Conservation (phyloP, 257 asterid species). For the Lycium ferocissimum region DNA sequence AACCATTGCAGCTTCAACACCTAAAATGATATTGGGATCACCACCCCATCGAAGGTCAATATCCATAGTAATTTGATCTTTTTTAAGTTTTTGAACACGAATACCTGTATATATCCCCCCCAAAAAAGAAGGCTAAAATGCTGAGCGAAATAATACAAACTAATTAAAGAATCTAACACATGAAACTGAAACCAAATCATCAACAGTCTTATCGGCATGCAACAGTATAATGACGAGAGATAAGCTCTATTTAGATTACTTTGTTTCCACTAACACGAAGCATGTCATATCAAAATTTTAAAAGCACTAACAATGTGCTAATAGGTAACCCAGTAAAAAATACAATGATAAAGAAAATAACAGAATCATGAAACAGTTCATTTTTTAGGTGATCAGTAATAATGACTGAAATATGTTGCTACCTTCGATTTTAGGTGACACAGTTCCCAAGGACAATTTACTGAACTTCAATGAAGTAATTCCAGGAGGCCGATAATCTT, state of each 20-base stretch:
- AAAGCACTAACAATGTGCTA: neutral
- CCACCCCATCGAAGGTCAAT: conserved; percentile 99
- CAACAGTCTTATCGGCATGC: neutral
- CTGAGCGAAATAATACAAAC: neutral
- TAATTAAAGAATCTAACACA: neutral
- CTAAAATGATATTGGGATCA: conserved; percentile 90
- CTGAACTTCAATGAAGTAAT: conserved; percentile 86
- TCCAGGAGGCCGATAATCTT: conserved; percentile 93
- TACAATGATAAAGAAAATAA: neutral
- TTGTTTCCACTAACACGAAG: conserved; percentile 2
- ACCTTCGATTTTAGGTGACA: conserved; percentile 99
- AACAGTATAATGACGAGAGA: neutral
- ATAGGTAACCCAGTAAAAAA: neutral
- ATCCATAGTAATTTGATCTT: conserved; percentile 97
- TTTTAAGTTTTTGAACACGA: conserved; percentile 95
- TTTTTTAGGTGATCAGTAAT: neutral
- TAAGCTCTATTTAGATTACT: neutral
- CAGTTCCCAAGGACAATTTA: conserved; percentile 93
- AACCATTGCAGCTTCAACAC: conserved; percentile 84
- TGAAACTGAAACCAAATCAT: conserved; percentile 23
- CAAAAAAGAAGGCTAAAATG: neutral
- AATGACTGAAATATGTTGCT: conserved; percentile 10
- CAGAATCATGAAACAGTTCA: neutral
- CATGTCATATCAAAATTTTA: neutral
- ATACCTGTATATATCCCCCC: conserved; percentile 64